phyloP scores from a whole-genome alignment of 2,329 filamentous ascomycete genomes.

The Colletotrichum sp. region DNA sequence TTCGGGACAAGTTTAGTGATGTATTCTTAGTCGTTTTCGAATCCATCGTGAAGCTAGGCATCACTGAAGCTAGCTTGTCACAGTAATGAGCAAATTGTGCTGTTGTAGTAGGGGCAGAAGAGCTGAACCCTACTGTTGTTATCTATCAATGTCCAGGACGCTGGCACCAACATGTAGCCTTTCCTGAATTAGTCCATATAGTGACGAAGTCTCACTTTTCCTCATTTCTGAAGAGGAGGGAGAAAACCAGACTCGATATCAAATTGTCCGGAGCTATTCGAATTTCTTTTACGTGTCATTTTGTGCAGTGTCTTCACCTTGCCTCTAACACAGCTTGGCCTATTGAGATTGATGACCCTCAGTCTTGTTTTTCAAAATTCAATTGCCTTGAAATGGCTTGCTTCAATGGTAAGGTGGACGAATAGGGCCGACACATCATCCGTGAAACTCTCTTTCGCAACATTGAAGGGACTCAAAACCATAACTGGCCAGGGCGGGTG shows the following conservation, averaged over 20 bases:
- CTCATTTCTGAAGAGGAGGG: neutral
- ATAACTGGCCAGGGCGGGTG: neutral
- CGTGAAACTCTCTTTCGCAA: neutral
- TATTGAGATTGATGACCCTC: neutral
- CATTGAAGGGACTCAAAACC: neutral
- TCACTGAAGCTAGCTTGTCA: too few species aligned
- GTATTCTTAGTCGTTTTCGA: too few species aligned
- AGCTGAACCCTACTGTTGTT: too few species aligned
- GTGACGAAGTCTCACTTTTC: neutral
- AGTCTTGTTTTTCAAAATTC: too few species aligned
- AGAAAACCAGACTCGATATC: too few species aligned
- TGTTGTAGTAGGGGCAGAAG: too few species aligned
- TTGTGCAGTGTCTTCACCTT: neutral
- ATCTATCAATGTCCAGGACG: too few species aligned
- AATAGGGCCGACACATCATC: neutral
- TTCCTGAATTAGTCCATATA: neutral
- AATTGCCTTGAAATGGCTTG: too few species aligned
- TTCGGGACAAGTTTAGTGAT: accelerated
- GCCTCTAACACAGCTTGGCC: neutral
- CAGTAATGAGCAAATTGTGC: too few species aligned
- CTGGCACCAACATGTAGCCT: too few species aligned
- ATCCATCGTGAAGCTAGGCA: too few species aligned
- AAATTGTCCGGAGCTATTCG: neutral
- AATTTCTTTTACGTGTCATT: neutral
- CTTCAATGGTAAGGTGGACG: neutral